phyloP scores from a whole-genome alignment of 768 basidiomycete species.

The Neoboletus magnificus region DNA sequence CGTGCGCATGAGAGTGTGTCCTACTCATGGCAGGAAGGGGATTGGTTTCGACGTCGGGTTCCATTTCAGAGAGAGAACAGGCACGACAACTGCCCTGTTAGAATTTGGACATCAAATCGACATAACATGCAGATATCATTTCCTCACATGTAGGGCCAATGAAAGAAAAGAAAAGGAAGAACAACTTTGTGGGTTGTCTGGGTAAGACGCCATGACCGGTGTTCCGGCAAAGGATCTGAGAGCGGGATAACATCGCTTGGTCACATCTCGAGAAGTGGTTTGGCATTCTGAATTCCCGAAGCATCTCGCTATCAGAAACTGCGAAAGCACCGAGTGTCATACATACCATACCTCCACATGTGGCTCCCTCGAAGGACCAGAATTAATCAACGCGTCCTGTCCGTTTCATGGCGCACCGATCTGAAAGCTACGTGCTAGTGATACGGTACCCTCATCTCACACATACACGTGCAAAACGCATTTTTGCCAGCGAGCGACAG shows the following conservation, averaged over 20 bases:
- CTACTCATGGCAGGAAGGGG: neutral
- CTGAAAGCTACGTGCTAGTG: neutral
- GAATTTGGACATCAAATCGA: neutral
- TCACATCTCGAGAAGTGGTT: neutral
- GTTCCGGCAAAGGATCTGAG: neutral
- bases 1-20: neutral
- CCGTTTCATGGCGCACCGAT: constrained; percentile 14
- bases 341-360: neutral
- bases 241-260: neutral
- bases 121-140: neutral
- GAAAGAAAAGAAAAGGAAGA: neutral
- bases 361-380: neutral
- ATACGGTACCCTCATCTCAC: constrained; percentile 5
- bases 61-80: neutral
- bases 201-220: neutral
- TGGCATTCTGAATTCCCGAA: neutral
- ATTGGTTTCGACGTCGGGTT: too few relatives aligned
- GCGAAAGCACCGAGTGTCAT: neutral
- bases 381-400: neutral
- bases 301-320: neutral
- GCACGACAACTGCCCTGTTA: neutral
- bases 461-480: constrained; percentile 21
- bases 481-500: constrained; percentile 20
- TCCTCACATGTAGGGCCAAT: neutral
- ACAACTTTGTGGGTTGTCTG: neutral